Conservation (phyloP, 1,139 yeast species). For the Taphrina betulina region DNA sequence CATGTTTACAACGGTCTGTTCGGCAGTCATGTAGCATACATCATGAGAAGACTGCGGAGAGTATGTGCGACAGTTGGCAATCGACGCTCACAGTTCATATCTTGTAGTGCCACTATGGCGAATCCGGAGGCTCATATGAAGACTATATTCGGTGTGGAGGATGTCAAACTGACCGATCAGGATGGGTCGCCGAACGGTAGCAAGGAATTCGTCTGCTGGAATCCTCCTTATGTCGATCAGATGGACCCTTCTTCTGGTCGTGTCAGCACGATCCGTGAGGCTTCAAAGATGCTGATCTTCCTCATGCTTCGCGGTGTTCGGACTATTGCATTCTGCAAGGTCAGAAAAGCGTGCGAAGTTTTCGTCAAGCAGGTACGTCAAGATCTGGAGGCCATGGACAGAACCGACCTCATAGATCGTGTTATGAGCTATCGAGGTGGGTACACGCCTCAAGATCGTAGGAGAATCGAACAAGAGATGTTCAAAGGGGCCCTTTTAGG, state of each 20-base stretch:
- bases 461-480: conserved; percentile 85
- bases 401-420: conserved; percentile 55
- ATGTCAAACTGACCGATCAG: conserved; percentile 48
- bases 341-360: conserved; percentile 79
- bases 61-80: conserved; percentile 59
- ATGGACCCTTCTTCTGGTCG: conserved; percentile 60
- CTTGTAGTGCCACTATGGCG: conserved; percentile 90
- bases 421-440: conserved; percentile 97
- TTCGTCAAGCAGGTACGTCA: conserved; percentile 69
- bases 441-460: conserved; percentile 76
- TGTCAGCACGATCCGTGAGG: conserved; percentile 69
- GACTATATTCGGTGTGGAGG: conserved; percentile 64
- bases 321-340: conserved; percentile 86
- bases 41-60: conserved; percentile 73
- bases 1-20: conserved; percentile 87
- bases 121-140: conserved; percentile 71
- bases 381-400: conserved; percentile 40
- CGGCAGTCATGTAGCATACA: conserved; percentile 86
- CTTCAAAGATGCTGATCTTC: conserved; percentile 68
- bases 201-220: conserved; percentile 76
- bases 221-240: conserved; percentile 67
- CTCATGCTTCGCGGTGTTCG: conserved; percentile 65
- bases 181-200: conserved; percentile 91
- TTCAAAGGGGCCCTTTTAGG: conserved; percentile 81
- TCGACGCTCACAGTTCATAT: conserved; percentile 58